These are phyloP conservation scores for Xylaria palmicola DNA, from an alignment of 495 filamentous ascomycete species.

Conservation along the genomic window DNA sequence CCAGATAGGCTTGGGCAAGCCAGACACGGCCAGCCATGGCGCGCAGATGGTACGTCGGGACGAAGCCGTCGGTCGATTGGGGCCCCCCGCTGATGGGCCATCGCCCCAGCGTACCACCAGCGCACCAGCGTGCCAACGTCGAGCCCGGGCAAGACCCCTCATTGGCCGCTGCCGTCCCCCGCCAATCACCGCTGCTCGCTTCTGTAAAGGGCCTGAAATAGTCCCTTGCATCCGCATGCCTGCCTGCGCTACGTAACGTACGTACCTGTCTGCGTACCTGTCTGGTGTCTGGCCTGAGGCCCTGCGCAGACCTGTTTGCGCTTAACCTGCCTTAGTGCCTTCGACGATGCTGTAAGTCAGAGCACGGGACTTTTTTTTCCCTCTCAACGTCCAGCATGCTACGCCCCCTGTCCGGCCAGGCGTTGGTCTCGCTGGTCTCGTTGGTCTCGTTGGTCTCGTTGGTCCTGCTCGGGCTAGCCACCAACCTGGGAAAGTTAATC, in stretches of 20 bases:
- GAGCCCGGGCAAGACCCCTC: not conserved
- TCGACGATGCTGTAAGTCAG: not conserved
- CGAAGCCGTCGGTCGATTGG: not conserved
- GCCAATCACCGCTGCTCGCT: conserved; percentile 16
- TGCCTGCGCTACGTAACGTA: too few relatives aligned
- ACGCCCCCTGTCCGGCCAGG: not conserved
- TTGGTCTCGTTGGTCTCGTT: not conserved
- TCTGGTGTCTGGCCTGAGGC: not conserved
- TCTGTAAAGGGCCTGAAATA: conserved; percentile 16
- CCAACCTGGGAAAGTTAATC: not conserved
- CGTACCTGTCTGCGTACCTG: too few relatives aligned
- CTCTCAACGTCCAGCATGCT: not conserved
- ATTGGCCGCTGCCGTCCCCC: not conserved
- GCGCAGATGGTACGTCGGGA: not conserved
- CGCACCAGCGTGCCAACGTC: too few relatives aligned
- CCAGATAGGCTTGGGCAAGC: not conserved
- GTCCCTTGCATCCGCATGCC: conserved; percentile 20
- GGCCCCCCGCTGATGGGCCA: not conserved
- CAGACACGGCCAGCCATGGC: not conserved
- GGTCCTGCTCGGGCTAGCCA: conserved; percentile 5
- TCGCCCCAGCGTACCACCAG: not conserved
- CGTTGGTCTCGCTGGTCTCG: not conserved
- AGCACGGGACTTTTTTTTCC: conserved; percentile 14
- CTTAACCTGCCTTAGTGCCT: not conserved
- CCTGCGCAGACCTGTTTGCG: not conserved